These are phyloP conservation scores for Pyrrhoderma lamaoense DNA, from an alignment of 1,284 basidiomycete genomes.

Conservation along the genomic window DNA sequence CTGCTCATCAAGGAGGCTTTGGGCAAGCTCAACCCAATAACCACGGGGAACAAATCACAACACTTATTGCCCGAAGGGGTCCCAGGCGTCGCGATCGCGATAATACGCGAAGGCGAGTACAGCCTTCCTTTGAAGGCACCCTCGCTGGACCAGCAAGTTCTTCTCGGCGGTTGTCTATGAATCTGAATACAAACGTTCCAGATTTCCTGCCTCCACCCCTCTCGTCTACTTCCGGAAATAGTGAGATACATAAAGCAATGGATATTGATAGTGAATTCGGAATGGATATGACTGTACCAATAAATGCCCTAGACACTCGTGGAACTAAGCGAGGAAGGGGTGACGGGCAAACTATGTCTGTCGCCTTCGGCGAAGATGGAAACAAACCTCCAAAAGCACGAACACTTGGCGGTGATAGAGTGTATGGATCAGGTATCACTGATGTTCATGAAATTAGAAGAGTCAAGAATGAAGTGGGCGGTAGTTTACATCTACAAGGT, in stretches of 20 bases:
- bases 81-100: constrained; percentile 21
- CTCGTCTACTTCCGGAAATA: constrained; percentile 5
- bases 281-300: constrained; percentile 46
- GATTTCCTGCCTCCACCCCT: constrained; percentile 27
- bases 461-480: constrained; percentile 26
- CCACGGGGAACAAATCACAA: constrained; percentile 55
- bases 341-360: constrained; percentile 37
- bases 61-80: constrained; percentile 59
- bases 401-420: constrained; percentile 67
- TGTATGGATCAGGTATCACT: constrained; percentile 42
- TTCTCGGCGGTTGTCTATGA: background rate
- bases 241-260: constrained; percentile 7
- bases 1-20: constrained; percentile 29
- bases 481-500: background rate
- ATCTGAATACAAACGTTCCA: constrained; percentile 19
- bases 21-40: constrained; percentile 26
- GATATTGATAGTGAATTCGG: constrained; percentile 21
- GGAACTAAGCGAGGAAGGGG: constrained; percentile 19
- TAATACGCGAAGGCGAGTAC: constrained; percentile 55
- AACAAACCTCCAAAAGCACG: constrained; percentile 39
- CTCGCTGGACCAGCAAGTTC: constrained; percentile 18
- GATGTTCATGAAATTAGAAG: constrained; percentile 21
- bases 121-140: constrained; percentile 41
- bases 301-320: constrained; percentile 38
- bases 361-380: constrained; percentile 40